A percentile compares a stretch with the other conserved stretches of the same genome.
Conservation (phyloP, 345 rosid genomes). For the Bruguiera sexangula region DNA sequence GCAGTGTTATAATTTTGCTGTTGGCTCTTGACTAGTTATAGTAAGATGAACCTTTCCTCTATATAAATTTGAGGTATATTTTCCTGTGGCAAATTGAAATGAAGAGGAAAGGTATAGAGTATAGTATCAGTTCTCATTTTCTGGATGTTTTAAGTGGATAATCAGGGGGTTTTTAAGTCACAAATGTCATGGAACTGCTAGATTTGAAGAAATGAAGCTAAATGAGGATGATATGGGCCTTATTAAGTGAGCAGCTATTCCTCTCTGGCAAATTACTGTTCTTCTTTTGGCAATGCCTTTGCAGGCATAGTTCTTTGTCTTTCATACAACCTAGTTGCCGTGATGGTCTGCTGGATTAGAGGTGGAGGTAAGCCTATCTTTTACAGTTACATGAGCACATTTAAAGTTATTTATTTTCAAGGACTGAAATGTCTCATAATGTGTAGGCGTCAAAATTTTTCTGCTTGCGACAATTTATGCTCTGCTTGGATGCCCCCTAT, state of each 20-base stretch:
- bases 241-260: background rate
- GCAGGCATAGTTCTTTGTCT: slow-evolving; percentile 93
- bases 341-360: slow-evolving; percentile 81
- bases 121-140: too few species aligned
- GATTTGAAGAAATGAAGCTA: background rate
- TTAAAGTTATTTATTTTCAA: slow-evolving; percentile 11
- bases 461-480: slow-evolving; percentile 87
- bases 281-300: slow-evolving; percentile 6
- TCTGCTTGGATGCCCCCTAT: slow-evolving; percentile 77
- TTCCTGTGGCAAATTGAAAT: too few species aligned
- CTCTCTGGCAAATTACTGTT: background rate
- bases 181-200: too few species aligned
- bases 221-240: background rate
- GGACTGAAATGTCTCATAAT: background rate
- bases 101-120: too few species aligned
- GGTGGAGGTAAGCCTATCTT: slow-evolving; percentile 71
- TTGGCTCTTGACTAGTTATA: too few species aligned
- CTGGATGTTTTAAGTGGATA: too few species aligned
- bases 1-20: too few species aligned
- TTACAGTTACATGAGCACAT: background rate
- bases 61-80: too few species aligned
- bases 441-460: slow-evolving; percentile 81
- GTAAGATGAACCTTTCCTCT: too few species aligned
- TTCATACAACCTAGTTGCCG: slow-evolving; percentile 72
- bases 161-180: too few species aligned